A percentile compares a stretch with the other conserved stretches of the same genome.
These are phyloP conservation scores for Butyriboletus pseudospeciosus DNA, from an alignment of 1,284 basidiomycete species.

Conservation along the genomic window DNA sequence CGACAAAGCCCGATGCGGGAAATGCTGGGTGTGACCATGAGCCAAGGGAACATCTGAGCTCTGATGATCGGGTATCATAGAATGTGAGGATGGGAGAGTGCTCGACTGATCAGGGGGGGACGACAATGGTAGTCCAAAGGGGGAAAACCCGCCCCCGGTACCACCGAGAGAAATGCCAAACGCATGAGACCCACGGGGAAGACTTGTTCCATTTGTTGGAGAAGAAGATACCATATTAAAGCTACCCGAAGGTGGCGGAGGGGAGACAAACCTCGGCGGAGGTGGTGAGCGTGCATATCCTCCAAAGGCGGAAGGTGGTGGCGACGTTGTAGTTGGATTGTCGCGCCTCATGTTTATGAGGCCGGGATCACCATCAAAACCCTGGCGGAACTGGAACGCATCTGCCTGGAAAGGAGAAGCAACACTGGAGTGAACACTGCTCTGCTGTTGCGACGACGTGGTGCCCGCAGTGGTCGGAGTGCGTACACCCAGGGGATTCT, in stretches of 20 bases:
- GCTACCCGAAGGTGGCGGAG: conserved; percentile 40
- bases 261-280: conserved; percentile 55
- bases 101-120: conserved; percentile 31
- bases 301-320: conserved; percentile 39
- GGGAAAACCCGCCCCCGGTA: conserved; percentile 46
- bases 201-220: conserved; percentile 30
- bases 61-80: conserved; percentile 60
- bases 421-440: conserved; percentile 27
- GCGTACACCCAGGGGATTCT: conserved; percentile 86
- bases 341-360: conserved; percentile 33
- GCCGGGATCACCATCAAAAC: conserved; percentile 34
- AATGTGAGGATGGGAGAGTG: conserved; percentile 42
- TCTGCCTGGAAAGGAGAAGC: conserved; percentile 35
- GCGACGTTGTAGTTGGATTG: conserved; percentile 38
- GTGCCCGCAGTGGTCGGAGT: conserved; percentile 63
- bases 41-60: conserved; percentile 43
- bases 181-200: conserved; percentile 30
- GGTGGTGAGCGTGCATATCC: conserved; percentile 57
- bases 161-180: conserved; percentile 31
- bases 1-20: conserved; percentile 46
- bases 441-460: conserved; percentile 50
- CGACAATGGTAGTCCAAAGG: conserved; percentile 54
- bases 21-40: conserved; percentile 42
- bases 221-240: conserved; percentile 37
- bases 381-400: conserved; percentile 36